A percentile compares a stretch with the other conserved stretches of the same genome.
phyloP scores from a whole-genome alignment of 164 flowering plant species.

The Houttuynia cordata region DNA sequence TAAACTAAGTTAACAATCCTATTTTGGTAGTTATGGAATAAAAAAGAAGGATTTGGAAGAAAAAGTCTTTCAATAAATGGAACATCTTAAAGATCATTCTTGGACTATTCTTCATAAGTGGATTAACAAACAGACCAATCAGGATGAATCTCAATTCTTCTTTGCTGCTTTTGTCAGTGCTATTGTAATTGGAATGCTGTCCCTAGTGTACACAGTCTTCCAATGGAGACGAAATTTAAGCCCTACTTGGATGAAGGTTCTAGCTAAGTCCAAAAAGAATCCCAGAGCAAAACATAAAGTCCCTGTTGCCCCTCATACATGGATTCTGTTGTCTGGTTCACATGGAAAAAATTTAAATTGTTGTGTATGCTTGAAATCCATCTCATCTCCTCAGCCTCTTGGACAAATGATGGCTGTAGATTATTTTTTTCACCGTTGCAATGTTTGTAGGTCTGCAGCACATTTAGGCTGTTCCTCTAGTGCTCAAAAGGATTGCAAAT shows the following conservation, averaged over 20 bases:
- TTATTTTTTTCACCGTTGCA: conserved; percentile 56
- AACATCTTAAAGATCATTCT: conserved; percentile 24
- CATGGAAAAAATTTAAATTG: conserved; percentile 80
- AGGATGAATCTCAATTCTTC: conserved; percentile 52
- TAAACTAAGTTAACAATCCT: no score
- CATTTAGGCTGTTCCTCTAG: conserved; percentile 63
- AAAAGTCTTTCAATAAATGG: conserved; percentile 23
- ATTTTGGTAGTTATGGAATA: conserved; percentile 23
- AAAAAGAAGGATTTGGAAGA: not conserved
- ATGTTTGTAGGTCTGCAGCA: conserved; percentile 76
- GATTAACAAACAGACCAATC: conserved; percentile 29
- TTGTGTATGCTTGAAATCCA: conserved; percentile 80
- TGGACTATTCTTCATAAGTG: conserved; percentile 24
- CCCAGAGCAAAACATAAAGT: conserved; percentile 58
- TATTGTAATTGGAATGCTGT: conserved; percentile 61
- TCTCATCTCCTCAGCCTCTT: conserved; percentile 64
- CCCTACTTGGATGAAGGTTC: conserved; percentile 83
- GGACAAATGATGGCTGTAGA: conserved; percentile 68
- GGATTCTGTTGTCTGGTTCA: conserved; percentile 59
- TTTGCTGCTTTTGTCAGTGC: conserved; percentile 50
- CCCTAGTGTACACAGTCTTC: conserved; percentile 72
- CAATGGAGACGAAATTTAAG: conserved; percentile 91
- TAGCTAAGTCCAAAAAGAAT: conserved; percentile 80
- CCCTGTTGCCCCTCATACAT: conserved; percentile 62
- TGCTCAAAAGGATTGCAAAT: conserved; percentile 89